Conservation (phyloP, 2,329 filamentous ascomycete genomes). For the Hypocrella siamensis region DNA sequence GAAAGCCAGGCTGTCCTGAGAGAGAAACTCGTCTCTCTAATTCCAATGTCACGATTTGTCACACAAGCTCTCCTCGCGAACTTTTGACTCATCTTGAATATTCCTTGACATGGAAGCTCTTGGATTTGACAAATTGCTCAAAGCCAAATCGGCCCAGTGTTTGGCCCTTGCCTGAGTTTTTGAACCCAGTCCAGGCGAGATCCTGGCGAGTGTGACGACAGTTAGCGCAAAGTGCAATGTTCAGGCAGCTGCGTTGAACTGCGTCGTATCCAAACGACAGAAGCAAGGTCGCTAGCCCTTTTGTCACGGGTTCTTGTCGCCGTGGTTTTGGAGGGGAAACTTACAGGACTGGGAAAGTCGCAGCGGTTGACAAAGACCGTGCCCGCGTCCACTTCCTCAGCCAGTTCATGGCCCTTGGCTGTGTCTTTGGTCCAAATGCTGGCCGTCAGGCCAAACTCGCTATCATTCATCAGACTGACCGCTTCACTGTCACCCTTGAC, state of each 20-base stretch:
- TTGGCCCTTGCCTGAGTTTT: constrained; percentile 85
- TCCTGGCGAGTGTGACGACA: constrained; percentile 35
- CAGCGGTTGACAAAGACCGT: constrained; percentile 94
- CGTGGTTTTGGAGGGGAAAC: constrained; percentile 26
- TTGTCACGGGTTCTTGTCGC: too few species aligned
- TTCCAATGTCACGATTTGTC: too few species aligned
- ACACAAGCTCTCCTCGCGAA: too few species aligned
- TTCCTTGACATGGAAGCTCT: constrained; percentile 89
- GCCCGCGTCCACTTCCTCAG: constrained; percentile 73
- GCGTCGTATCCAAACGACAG: too few species aligned
- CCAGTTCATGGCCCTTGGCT: constrained; percentile 56
- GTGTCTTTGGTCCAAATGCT: constrained; percentile 94
- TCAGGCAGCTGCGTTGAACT: neutral
- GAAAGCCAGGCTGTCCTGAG: too few species aligned
- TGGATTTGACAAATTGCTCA: constrained; percentile 89
- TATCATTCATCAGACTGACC: constrained; percentile 79
- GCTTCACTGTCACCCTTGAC: constrained; percentile 72
- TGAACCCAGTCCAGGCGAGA: constrained; percentile 95
- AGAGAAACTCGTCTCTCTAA: too few species aligned
- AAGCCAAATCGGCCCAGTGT: constrained; percentile 84
- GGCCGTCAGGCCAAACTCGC: constrained; percentile 86
- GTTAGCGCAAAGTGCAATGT: neutral
- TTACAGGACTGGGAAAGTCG: constrained; percentile 80
- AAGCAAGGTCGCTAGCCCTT: too few species aligned
- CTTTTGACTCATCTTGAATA: constrained; percentile 41